A percentile compares a stretch with the other conserved stretches of the same genome.
phyloP scores from a whole-genome alignment of 1,284 basidiomycete species.

The Coniophora puteana region DNA sequence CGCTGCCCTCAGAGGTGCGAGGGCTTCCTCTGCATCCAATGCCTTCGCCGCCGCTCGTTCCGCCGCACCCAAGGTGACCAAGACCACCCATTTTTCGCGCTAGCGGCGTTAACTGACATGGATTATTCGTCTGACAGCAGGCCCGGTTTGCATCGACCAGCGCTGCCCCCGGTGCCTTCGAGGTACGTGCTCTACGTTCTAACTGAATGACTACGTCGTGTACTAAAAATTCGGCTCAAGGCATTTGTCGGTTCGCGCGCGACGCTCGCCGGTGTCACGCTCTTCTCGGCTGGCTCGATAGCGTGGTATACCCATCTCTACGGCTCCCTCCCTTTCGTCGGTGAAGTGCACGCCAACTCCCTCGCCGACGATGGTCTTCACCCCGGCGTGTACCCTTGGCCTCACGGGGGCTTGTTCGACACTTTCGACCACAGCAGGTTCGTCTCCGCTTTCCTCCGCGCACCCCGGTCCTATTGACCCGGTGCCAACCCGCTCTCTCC shows the following conservation, averaged over 20 bases:
- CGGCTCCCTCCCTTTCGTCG: slow-evolving; percentile 83
- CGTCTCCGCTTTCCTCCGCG: slow-evolving; percentile 18
- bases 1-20: slow-evolving; percentile 57
- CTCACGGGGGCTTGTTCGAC: slow-evolving; percentile 84
- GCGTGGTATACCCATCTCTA: slow-evolving; percentile 97
- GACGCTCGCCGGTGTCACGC: slow-evolving; percentile 75
- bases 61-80: too few species aligned
- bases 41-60: slow-evolving; percentile 35
- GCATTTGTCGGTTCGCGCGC: slow-evolving; percentile 68
- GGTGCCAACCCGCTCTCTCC: slow-evolving; percentile 10
- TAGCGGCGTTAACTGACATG: too few species aligned
- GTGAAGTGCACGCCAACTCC: slow-evolving; percentile 87
- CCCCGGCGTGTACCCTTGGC: slow-evolving; percentile 86
- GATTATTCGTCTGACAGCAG: slow-evolving; percentile 41
- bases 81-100: too few species aligned
- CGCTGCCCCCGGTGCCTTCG: slow-evolving; percentile 49
- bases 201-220: slow-evolving; percentile 13
- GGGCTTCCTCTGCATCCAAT: slow-evolving; percentile 32
- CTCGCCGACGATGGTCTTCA: slow-evolving; percentile 95
- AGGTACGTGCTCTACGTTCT: slow-evolving; percentile 41
- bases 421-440: slow-evolving; percentile 95
- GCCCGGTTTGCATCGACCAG: slow-evolving; percentile 68
- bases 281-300: slow-evolving; percentile 82
- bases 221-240: too few species aligned
- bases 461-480: slow-evolving; percentile 8